phyloP scores from a whole-genome alignment of 176 grass and related monocot species.

The Triticum monococcum region DNA sequence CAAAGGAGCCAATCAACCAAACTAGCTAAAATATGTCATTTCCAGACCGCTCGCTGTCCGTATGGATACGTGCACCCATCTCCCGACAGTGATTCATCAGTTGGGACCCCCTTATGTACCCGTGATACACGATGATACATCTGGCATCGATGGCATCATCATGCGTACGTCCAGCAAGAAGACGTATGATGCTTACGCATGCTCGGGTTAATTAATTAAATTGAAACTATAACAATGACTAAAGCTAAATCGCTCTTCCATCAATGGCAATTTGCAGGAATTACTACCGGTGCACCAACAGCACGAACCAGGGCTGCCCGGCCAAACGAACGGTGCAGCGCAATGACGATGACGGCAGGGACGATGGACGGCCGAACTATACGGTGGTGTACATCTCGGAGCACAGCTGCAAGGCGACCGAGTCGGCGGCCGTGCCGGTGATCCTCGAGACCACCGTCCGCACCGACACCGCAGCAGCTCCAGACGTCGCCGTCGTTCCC shows the following conservation, averaged over 20 bases:
- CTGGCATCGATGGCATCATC: neutral
- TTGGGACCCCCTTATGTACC: neutral
- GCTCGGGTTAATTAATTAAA: neutral
- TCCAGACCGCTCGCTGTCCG: neutral
- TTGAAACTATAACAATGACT: neutral
- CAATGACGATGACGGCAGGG: neutral
- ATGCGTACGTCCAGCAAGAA: neutral
- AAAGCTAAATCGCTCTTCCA: neutral
- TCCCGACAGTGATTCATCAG: slow-evolving; percentile 12
- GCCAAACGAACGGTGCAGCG: slow-evolving; percentile 57
- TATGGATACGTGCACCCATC: neutral
- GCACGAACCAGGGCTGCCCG: neutral
- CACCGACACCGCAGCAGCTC: neutral
- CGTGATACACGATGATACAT: slow-evolving; percentile 25
- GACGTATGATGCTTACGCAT: neutral
- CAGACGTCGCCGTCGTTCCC: neutral
- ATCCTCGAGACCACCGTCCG: slow-evolving; percentile 44
- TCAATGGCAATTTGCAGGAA: slow-evolving; percentile 27
- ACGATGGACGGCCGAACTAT: neutral
- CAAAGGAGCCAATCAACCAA: neutral
- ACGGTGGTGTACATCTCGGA: slow-evolving; percentile 16
- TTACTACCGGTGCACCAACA: slow-evolving; percentile 60
- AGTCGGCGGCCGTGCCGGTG: slow-evolving; percentile 12
- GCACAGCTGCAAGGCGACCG: neutral
- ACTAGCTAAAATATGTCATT: neutral